phyloP scores from a whole-genome alignment of 352 stramenopile species.

The Pythium scleroteichum region DNA sequence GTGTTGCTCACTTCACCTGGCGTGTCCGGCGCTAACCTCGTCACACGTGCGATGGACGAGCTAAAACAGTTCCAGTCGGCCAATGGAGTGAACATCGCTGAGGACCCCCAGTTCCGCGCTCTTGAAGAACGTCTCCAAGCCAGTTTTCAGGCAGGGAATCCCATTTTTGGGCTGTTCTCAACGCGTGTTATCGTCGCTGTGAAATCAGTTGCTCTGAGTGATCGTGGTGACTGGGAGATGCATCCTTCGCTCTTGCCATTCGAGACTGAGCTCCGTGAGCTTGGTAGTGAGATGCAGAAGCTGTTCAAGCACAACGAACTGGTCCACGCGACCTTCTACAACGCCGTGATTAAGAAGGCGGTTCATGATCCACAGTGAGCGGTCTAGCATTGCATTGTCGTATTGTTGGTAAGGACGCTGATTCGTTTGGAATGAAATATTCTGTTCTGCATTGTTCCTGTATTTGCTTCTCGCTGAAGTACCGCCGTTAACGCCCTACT shows the following conservation, averaged over 20 bases:
- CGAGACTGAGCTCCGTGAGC: slow-evolving; percentile 38
- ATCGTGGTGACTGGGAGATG: slow-evolving; percentile 28
- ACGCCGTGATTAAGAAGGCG: slow-evolving; percentile 28
- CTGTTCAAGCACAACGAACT: slow-evolving; percentile 72
- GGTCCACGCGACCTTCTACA: slow-evolving; percentile 69
- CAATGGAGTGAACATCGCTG: slow-evolving; percentile 20
- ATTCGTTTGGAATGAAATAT: too few species aligned
- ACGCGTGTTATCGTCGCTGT: slow-evolving; percentile 39
- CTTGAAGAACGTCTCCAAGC: slow-evolving; percentile 48
- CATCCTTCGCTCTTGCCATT: slow-evolving; percentile 60
- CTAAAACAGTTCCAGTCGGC: slow-evolving; percentile 15
- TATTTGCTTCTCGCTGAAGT: slow-evolving; percentile 1
- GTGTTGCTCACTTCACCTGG: slow-evolving; percentile 45
- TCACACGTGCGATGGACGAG: slow-evolving; percentile 48
- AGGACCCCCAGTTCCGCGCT: slow-evolving; percentile 30
- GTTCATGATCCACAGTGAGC: slow-evolving; percentile 1
- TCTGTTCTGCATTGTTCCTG: not conserved
- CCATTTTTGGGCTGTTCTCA: slow-evolving; percentile 63
- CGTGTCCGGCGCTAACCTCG: slow-evolving; percentile 50
- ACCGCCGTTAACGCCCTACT: slow-evolving; percentile 10
- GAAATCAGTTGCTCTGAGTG: slow-evolving; percentile 23
- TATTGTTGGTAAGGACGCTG: too few species aligned
- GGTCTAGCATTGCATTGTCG: too few species aligned
- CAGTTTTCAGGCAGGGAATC: slow-evolving; percentile 47
- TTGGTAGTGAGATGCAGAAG: slow-evolving; percentile 34